A percentile compares a stretch with the other conserved stretches of the same genome.
These are phyloP conservation scores for Pleoardoris graminearum DNA, from an alignment of 2,329 filamentous ascomycete species.

Conservation along the genomic window DNA sequence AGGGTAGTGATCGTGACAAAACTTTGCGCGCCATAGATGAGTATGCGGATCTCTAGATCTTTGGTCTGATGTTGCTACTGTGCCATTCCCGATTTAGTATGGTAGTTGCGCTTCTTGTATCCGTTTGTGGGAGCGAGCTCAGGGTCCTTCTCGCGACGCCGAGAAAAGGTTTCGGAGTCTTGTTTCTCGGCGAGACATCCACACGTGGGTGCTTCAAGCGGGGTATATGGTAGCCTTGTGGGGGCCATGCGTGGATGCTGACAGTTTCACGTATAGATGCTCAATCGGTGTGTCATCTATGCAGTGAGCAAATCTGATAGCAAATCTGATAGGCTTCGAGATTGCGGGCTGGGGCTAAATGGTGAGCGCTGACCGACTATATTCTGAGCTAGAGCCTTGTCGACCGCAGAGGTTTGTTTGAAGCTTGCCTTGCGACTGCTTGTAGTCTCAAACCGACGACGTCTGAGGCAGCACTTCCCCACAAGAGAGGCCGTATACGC, in stretches of 20 bases:
- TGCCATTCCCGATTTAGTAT: too few species aligned
- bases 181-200: background rate
- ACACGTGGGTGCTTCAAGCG: background rate
- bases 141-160: too few species aligned
- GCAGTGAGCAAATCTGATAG: too few species aligned
- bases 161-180: background rate
- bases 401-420: background rate
- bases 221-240: background rate
- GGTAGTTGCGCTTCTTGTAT: too few species aligned
- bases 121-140: too few species aligned
- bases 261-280: background rate
- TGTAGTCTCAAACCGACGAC: conserved; percentile 16
- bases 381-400: background rate
- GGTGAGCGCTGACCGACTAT: background rate
- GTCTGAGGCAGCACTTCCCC: conserved; percentile 12
- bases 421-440: background rate
- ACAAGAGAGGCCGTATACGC: conserved; percentile 4
- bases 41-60: too few species aligned
- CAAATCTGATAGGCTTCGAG: background rate
- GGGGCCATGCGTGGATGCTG: background rate
- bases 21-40: too few species aligned
- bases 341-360: background rate
- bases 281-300: background rate
- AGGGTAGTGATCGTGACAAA: too few species aligned
- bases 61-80: too few species aligned